Conservation (phyloP, 73 alveolate species). For the Durusdinium trenchii region DNA sequence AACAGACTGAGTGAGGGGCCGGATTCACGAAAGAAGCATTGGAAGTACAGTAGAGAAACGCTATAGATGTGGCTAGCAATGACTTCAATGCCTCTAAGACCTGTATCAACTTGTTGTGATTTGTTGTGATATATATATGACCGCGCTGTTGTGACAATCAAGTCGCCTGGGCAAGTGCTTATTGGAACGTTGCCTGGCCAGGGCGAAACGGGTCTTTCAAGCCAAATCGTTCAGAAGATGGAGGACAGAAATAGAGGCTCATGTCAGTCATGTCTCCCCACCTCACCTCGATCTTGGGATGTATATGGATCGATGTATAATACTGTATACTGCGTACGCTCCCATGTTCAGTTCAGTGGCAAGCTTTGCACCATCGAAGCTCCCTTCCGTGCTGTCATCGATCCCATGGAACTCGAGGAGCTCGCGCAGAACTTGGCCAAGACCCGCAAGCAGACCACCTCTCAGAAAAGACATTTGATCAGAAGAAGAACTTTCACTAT, state of each 20-base stretch:
- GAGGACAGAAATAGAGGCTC: no score
- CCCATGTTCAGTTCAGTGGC: no score
- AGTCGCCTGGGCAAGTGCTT: no score
- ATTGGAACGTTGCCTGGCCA: not conserved
- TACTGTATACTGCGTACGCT: no score
- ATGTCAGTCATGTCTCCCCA: no score
- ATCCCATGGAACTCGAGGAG: slow-evolving; percentile 2
- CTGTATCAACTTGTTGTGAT: not conserved
- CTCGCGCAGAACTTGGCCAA: slow-evolving; percentile 69
- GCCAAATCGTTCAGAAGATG: slow-evolving; percentile 75
- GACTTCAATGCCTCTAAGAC: not conserved
- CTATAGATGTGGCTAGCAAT: not conserved
- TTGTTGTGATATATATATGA: not conserved
- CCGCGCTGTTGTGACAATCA: no score
- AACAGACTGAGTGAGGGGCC: not conserved
- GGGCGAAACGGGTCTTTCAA: slow-evolving; percentile 90
- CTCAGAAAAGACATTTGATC: slow-evolving; percentile 6
- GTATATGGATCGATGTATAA: no score
- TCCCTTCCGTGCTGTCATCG: no score
- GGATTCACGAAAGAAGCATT: not conserved
- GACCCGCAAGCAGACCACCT: slow-evolving; percentile 67
- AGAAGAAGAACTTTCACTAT: no score
- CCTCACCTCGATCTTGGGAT: no score
- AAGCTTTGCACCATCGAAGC: no score
- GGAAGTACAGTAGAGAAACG: no score